A percentile compares a stretch with the other conserved stretches of the same genome.
Conservation (phyloP, 2,329 filamentous ascomycete genomes). For the Shiraia bambusicola region DNA sequence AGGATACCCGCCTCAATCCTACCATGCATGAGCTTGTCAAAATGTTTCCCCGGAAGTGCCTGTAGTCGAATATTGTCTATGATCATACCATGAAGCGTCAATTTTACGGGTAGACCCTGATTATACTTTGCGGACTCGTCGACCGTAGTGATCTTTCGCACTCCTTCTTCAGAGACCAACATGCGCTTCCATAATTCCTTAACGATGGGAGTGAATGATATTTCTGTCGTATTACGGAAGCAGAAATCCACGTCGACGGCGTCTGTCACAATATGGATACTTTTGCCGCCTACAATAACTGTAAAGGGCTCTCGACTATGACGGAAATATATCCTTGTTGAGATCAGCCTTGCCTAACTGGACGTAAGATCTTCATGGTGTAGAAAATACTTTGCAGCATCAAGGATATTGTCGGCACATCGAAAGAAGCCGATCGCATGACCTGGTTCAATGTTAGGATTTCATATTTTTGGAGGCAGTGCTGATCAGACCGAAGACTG, state of each 20-base stretch:
- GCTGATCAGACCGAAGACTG: conserved; percentile 2
- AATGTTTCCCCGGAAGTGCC: no score
- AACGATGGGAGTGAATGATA: conserved; percentile 10
- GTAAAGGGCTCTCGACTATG: conserved; percentile 9
- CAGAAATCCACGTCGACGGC: conserved; percentile 6
- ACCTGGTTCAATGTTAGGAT: conserved; percentile 1
- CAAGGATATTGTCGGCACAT: conserved; percentile 11
- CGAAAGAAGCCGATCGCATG: conserved; percentile 10
- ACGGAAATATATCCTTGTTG: conserved; percentile 12
- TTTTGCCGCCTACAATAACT: conserved; percentile 7
- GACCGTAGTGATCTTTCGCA: no score
- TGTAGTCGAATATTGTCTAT: no score
- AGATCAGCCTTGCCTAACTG: neutral
- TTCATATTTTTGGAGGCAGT: neutral
- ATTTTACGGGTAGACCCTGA: no score
- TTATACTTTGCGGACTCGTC: no score
- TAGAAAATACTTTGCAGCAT: conserved; percentile 7
- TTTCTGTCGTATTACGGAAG: conserved; percentile 9
- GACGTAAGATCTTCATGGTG: neutral
- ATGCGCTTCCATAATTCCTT: conserved; percentile 6
- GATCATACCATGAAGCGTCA: no score
- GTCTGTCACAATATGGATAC: conserved; percentile 11
- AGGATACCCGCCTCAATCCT: no score
- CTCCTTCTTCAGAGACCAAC: no score
- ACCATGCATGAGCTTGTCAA: no score